These are phyloP conservation scores for Lyophyllum shimeji DNA, from an alignment of 768 basidiomycete genomes.

Conservation along the genomic window DNA sequence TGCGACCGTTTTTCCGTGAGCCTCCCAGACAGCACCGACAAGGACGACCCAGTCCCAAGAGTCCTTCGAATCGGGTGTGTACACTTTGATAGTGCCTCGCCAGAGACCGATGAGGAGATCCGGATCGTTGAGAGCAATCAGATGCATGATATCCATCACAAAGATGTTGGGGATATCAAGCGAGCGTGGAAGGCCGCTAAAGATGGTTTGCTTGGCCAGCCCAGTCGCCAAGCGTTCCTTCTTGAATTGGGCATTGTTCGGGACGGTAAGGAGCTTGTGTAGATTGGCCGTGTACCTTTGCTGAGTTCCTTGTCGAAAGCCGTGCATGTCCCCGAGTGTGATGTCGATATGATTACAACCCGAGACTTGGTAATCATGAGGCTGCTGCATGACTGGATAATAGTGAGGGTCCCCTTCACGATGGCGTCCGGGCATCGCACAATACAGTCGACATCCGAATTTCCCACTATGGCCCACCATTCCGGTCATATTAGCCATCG, in stretches of 20 bases:
- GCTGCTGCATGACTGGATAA: constrained; percentile 28
- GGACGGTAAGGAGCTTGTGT: neutral
- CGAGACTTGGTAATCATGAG: constrained; percentile 22
- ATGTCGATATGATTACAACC: constrained; percentile 27
- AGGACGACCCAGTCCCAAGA: constrained; percentile 9
- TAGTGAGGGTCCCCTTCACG: constrained; percentile 24
- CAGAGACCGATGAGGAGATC: constrained; percentile 35
- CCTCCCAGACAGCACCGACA: constrained; percentile 8
- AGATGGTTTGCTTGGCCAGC: constrained; percentile 32
- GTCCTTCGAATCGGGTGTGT: constrained; percentile 13
- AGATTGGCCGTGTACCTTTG: constrained; percentile 11
- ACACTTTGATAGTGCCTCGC: constrained; percentile 28
- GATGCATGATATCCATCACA: constrained; percentile 42
- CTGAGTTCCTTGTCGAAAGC: neutral
- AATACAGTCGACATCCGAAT: constrained; percentile 34
- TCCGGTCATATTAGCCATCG: constrained; percentile 24
- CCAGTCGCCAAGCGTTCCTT: constrained; percentile 29
- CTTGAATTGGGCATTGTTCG: constrained; percentile 1
- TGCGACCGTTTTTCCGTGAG: constrained; percentile 13
- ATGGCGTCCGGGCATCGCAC: constrained; percentile 24
- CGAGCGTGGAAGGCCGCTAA: constrained; percentile 28
- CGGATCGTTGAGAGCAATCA: constrained; percentile 30
- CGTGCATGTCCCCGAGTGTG: constrained; percentile 7
- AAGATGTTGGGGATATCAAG: constrained; percentile 35
- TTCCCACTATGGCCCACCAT: constrained; percentile 31